phyloP scores from a whole-genome alignment of 495 filamentous ascomycete genomes.

The Pyrenula aspistea region DNA sequence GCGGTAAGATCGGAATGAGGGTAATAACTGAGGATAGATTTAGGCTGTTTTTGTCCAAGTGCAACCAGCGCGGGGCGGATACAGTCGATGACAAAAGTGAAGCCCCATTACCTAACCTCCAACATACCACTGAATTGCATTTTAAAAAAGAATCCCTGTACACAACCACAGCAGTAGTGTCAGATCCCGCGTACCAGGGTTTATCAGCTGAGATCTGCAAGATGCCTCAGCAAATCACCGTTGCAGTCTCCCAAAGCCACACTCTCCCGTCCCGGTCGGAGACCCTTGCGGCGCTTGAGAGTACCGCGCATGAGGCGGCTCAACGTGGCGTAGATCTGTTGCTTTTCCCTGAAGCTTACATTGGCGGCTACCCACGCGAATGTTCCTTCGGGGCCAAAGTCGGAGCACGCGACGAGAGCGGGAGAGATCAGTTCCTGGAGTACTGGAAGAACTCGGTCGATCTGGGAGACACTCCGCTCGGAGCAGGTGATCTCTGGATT shows the following conservation, averaged over 20 bases:
- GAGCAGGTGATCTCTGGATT: slow-evolving; percentile 65
- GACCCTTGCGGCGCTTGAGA: slow-evolving; percentile 54
- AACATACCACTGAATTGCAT: no score
- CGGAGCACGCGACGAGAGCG: slow-evolving; percentile 52
- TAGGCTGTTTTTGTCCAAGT: no score
- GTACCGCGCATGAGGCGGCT: slow-evolving; percentile 35
- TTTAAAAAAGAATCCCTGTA: no score
- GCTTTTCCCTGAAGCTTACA: slow-evolving; percentile 86
- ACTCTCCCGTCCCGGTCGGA: slow-evolving; percentile 50
- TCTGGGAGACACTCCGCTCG: slow-evolving; percentile 71
- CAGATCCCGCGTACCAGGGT: no score
- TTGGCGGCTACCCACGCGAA: slow-evolving; percentile 88
- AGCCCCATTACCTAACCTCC: no score
- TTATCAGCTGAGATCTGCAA: no score
- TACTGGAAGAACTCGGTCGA: slow-evolving; percentile 76
- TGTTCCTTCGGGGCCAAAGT: slow-evolving; percentile 64
- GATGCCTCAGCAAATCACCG: slow-evolving; percentile 44
- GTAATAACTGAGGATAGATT: no score
- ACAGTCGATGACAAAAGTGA: no score
- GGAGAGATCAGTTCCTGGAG: slow-evolving; percentile 70
- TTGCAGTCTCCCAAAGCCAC: slow-evolving; percentile 68
- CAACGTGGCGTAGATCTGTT: slow-evolving; percentile 54
- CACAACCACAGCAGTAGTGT: no score
- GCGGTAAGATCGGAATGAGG: no score
- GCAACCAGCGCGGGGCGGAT: no score